Evolutionary conservation across 139 green algal genomes (phyloP), one percentile per base, ranked within the genome.

Genomic region (Picochlorum sp.): DNA sequence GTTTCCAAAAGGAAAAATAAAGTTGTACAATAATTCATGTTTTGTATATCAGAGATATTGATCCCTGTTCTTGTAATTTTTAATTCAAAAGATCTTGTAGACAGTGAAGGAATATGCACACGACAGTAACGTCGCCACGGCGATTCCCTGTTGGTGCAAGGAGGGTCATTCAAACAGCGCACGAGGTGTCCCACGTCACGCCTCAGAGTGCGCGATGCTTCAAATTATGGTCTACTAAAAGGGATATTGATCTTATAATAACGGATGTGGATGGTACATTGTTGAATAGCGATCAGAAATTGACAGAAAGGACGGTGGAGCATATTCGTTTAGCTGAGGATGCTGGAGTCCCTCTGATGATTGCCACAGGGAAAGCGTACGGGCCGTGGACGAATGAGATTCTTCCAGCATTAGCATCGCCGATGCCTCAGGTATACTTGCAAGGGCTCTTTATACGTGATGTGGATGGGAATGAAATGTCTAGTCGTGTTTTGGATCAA

Each of bases 211-310:
- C 34, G 14, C 34, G 34, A 41, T 41, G 47, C 6, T 26, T 54
- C 47, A 54, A 54, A 54, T 11, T 21, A 15, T 28, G 13, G 21
- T 38, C 51, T 62, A 45, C 4, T 47, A 45, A 55, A 14, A 4
- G 13, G 2, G 2, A 66, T 6, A 82, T 91, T 34, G 77, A 67
- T 47, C 60, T 89, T 14, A 90, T 90, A 49, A 70, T 74, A 10
- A 81, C 71, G 9, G 86, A 94, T 63, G 85, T 94, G 15, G 87
- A 92, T 31, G 87, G 87, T 45, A 95, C 87, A 3, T 64, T 95
- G 45, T 69, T 95, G 8, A 83, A 89, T 60, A 56, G 30, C 18
- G 63, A 76, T 24, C 83, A 92, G 49, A 38, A 80, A 75, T 75
- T 93, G 18, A 85, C 75, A 0, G 37, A 57, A 0, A 50, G 45